Conservation (phyloP, 2,329 filamentous ascomycete species). For the Cladosporium sp. region DNA sequence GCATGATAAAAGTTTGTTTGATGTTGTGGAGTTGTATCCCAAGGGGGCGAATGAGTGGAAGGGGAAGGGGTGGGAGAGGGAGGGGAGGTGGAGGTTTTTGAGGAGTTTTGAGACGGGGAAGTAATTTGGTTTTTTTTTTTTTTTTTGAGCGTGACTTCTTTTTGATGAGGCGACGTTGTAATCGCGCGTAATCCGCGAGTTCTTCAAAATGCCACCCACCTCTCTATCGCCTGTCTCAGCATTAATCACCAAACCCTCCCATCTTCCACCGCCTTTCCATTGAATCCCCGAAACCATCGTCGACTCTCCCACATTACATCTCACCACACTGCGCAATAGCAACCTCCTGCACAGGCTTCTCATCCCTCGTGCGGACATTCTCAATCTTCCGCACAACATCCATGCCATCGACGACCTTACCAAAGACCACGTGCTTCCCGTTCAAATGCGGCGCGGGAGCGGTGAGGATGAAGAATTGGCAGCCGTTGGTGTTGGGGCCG, state of each 20-base stretch:
- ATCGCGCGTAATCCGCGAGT: too few relatives aligned
- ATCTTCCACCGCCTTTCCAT: too few relatives aligned
- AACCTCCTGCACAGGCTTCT: conserved; percentile 81
- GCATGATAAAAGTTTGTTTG: conserved; percentile 43
- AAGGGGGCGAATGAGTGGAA: conserved; percentile 44
- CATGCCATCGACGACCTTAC: conserved; percentile 82
- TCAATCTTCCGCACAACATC: conserved; percentile 91
- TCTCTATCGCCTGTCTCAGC: too few relatives aligned
- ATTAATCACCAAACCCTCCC: too few relatives aligned
- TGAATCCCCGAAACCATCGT: too few relatives aligned
- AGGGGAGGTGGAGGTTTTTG: conserved; percentile 48
- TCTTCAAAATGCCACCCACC: too few relatives aligned
- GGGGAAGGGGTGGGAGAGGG: conserved; percentile 42
- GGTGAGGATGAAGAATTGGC: conserved; percentile 96
- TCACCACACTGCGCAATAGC: conserved; percentile 84
- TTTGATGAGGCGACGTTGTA: too few relatives aligned
- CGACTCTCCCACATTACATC: too few relatives aligned
- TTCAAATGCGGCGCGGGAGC: conserved; percentile 82
- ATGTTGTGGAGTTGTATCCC: conserved; percentile 48
- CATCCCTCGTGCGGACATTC: conserved; percentile 75
- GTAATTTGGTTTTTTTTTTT: too few relatives aligned
- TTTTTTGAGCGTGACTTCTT: too few relatives aligned
- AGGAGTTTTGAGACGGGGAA: conserved; percentile 36
- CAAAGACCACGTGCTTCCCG: conserved; percentile 93
- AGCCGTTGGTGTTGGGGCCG: conserved; percentile 87